phyloP scores from a whole-genome alignment of 2,329 filamentous ascomycete species.

The Penicillium rolfsii region DNA sequence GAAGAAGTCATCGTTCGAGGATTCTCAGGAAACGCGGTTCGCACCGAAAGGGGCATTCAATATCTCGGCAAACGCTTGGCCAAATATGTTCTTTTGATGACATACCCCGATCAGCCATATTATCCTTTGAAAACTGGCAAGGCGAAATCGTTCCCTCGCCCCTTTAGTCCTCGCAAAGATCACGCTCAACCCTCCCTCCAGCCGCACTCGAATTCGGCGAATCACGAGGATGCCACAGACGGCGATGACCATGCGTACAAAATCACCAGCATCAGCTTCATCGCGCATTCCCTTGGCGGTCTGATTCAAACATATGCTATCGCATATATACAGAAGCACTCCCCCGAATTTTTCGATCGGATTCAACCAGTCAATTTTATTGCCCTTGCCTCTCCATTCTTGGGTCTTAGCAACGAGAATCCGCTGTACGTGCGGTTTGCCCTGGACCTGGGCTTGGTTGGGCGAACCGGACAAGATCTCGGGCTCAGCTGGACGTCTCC shows the following conservation, averaged over 20 bases:
- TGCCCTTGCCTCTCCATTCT: slow-evolving; percentile 79
- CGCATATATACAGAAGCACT: slow-evolving; percentile 95
- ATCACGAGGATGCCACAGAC: slow-evolving; percentile 48
- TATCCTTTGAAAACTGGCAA: slow-evolving; percentile 66
- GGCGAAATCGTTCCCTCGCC: slow-evolving; percentile 52
- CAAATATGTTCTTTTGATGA: slow-evolving; percentile 85
- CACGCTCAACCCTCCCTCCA: slow-evolving; percentile 38
- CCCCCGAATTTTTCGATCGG: slow-evolving; percentile 81
- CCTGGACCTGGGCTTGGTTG: slow-evolving; percentile 91
- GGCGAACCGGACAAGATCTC: slow-evolving; percentile 92
- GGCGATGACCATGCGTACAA: slow-evolving; percentile 65
- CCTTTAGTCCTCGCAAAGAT: slow-evolving; percentile 49
- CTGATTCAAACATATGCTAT: slow-evolving; percentile 91
- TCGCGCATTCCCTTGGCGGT: slow-evolving; percentile 88
- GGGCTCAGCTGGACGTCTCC: slow-evolving; percentile 93
- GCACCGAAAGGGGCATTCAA: slow-evolving; percentile 93
- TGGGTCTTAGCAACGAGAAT: slow-evolving; percentile 95
- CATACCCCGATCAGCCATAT: slow-evolving; percentile 91
- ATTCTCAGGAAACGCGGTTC: slow-evolving; percentile 84
- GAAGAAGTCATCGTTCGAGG: slow-evolving; percentile 86
- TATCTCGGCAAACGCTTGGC: slow-evolving; percentile 94
- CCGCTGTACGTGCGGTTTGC: slow-evolving; percentile 97
- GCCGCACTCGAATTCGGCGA: slow-evolving; percentile 41
- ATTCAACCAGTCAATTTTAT: slow-evolving; percentile 92
- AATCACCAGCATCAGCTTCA: slow-evolving; percentile 92